These are phyloP conservation scores for Chlorella sp. DNA, from an alignment of 139 green algal genomes.

Conservation along the genomic window DNA sequence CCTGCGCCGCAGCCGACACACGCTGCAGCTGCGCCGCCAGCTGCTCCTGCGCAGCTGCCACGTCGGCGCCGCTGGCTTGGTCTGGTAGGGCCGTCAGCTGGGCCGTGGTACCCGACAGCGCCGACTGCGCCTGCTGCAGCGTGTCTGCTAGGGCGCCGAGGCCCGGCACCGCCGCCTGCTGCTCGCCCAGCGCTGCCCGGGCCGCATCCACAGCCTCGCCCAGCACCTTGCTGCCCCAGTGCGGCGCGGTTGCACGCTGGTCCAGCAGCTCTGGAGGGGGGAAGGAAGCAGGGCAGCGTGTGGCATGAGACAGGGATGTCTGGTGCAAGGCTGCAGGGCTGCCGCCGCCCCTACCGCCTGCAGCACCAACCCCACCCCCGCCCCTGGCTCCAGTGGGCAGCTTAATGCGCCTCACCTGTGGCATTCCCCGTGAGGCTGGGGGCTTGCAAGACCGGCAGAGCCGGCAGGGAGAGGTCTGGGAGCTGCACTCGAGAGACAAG, in stretches of 20 bases:
- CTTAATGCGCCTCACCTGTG: neutral
- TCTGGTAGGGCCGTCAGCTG: neutral
- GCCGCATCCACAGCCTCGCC: neutral
- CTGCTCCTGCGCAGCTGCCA: neutral
- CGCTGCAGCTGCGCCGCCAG: conserved; percentile 4
- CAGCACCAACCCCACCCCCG: neutral
- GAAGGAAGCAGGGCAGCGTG: neutral
- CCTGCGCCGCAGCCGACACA: neutral
- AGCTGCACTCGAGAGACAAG: neutral
- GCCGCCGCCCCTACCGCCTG: neutral
- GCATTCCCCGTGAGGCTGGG: neutral
- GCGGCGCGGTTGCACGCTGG: neutral
- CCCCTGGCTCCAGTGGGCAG: no score
- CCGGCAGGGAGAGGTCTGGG: neutral
- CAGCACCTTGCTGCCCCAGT: conserved; percentile 5
- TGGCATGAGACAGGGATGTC: neutral
- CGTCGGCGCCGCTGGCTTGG: neutral
- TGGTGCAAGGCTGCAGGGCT: neutral
- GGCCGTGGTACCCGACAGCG: no score
- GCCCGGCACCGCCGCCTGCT: neutral
- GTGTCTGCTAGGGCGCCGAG: no score
- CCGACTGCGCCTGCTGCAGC: no score
- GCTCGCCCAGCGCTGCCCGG: neutral
- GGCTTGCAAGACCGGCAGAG: neutral
- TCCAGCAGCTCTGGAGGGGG: conserved; percentile 2